A percentile compares a stretch with the other conserved stretches of the same genome.
Evolutionary conservation across 495 filamentous ascomycete genomes (phyloP).

Genomic region (Amniculicola lignicola): DNA sequence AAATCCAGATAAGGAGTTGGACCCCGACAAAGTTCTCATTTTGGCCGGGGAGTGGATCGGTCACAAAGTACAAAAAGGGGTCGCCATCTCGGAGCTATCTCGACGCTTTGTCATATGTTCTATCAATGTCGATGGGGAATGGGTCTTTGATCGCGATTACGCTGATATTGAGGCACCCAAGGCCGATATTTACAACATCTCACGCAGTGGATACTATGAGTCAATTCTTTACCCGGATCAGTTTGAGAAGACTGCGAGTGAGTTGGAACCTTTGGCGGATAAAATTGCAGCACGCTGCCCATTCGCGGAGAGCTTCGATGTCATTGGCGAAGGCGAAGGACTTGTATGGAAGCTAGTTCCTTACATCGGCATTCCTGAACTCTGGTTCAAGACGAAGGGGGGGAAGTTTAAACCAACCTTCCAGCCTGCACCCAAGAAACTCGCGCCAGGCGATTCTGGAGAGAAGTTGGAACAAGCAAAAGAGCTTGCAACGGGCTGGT

Average conservation of each 20-base stretch:
- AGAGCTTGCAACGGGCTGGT: conserved; percentile 31
- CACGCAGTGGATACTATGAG: conserved; percentile 35
- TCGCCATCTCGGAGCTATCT: conserved; percentile 34
- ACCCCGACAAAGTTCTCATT: conserved; percentile 28
- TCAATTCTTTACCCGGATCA: conserved; percentile 26
- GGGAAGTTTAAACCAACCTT: conserved; percentile 30
- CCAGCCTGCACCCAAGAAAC: conserved; percentile 22
- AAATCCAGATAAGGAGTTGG: conserved; percentile 21
- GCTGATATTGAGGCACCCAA: conserved; percentile 30
- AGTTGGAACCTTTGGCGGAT: conserved; percentile 28
- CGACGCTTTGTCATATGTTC: conserved; percentile 40
- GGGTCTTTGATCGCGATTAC: conserved; percentile 34
- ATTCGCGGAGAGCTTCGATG: conserved; percentile 34
- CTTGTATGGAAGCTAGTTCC: conserved; percentile 42
- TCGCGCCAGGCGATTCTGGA: not conserved
- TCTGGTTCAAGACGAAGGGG: conserved; percentile 43
- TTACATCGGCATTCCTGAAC: conserved; percentile 4
- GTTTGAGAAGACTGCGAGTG: conserved; percentile 5
- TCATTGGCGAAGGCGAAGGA: conserved; percentile 41
- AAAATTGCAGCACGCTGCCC: conserved; percentile 39
- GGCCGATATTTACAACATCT: conserved; percentile 39
- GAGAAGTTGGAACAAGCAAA: conserved; percentile 19
- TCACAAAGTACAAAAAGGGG: conserved; percentile 38
- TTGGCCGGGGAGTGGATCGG: conserved; percentile 44
- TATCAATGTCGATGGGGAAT: conserved; percentile 35